Evolutionary conservation across 805 yeast genomes (phyloP), one percentile per base, ranked within the genome.

Genomic region (Lipomyces japonicus): DNA sequence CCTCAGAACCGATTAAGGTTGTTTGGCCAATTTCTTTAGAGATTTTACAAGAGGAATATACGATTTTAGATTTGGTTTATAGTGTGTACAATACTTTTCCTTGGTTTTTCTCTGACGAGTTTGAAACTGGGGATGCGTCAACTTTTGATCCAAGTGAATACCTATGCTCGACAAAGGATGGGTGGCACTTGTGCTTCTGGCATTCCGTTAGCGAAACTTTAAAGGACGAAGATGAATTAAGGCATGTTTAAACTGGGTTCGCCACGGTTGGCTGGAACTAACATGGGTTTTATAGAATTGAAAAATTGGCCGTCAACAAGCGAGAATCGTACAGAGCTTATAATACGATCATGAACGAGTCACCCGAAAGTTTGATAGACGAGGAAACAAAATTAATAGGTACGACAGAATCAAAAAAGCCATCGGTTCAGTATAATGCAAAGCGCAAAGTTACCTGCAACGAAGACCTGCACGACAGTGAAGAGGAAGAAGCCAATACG

Each of bases 151-250:
- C 49, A 5, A 18, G 7, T 7, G 40, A 42, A 14, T 50, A 28
- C 42, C 18, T 18, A 2, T 48, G 49, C 35, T 44, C 39, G 42
- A 42, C 38, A 2, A 21, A 28, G 7, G 56, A 44, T n/a, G 53
- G 53, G 25, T 51, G 25, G 28, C 16, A 39, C 10, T 38, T 44
- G 10, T 43, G 45, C 25, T 35, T 51, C 18, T 39, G 47, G 53
- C 41, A 44, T 19, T 16, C 23, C 6, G 25, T 51, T 2, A 26
- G 12, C 12, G 44, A 46, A 18, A 30, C 46, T 2, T 19, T 51
- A 1, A 24, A 30, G 4, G 51, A 46, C 32, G 55, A 46, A 3
- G 48, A 51, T 19, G 18, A 19, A n/a, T 9, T 51, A 3, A 42
- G 30, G 54, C 42, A 35, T 16, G 51, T 16, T 16, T 21, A 24